Percentiles rank a stretch among this genome's conserved stretches.
Evolutionary conservation across 169 alveolate genomes (phyloP).

Genomic region (Cryptosporidium andersoni): DNA sequence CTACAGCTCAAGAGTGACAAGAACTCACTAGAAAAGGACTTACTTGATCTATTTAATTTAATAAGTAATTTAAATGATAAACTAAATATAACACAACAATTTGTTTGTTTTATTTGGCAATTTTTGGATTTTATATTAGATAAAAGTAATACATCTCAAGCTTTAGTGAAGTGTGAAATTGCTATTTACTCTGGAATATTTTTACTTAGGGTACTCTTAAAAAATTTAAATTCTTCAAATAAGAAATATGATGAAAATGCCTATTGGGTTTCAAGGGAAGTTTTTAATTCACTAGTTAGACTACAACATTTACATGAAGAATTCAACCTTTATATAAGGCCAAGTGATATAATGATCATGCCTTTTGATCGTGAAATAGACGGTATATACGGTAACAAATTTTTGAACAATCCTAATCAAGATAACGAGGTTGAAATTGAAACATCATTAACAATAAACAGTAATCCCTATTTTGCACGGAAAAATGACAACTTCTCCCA

Average conservation of each 20-base stretch:
- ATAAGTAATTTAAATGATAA: not conserved
- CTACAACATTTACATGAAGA: conserved; percentile 31
- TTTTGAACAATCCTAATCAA: conserved; percentile 11
- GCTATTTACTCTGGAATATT: conserved; percentile 53
- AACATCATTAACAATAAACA: not conserved
- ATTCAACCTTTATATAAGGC: conserved; percentile 33
- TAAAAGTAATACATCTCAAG: not conserved
- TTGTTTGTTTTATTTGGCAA: conserved; percentile 63
- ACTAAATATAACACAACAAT: conserved; percentile 29
- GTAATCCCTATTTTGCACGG: not conserved
- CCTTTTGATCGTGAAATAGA: too few relatives aligned
- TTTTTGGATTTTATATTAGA: conserved; percentile 17
- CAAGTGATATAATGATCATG: conserved; percentile 46
- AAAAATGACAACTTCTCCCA: not conserved
- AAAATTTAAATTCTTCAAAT: not conserved
- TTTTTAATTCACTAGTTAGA: conserved; percentile 35
- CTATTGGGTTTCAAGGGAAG: conserved; percentile 56
- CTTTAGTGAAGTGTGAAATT: conserved; percentile 27
- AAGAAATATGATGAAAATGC: conserved; percentile 6
- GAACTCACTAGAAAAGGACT: conserved; percentile 13
- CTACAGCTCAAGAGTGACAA: not conserved
- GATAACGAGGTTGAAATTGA: conserved; percentile 14
- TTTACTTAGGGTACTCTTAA: conserved; percentile 35
- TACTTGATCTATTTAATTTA: conserved; percentile 10
- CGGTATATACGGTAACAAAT: too few relatives aligned